Percentiles rank a stretch among this genome's conserved stretches.
These are phyloP conservation scores for Ceratocystis albifundus DNA, from an alignment of 2,329 filamentous ascomycete species.

Conservation along the genomic window DNA sequence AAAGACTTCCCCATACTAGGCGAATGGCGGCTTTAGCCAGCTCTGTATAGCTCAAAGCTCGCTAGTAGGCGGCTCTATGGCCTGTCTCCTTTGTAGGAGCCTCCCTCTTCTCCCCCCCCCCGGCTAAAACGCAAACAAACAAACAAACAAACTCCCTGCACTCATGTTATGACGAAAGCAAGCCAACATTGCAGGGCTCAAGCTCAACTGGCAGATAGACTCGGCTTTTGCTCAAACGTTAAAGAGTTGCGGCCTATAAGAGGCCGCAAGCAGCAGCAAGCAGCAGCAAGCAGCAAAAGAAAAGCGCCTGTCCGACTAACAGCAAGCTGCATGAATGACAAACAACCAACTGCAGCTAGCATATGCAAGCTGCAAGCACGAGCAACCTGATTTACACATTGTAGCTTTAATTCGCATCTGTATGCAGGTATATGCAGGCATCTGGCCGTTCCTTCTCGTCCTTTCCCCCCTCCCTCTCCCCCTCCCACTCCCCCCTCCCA, in stretches of 20 bases:
- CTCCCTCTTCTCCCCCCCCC: background rate
- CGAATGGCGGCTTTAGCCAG: background rate
- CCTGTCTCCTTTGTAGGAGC: background rate
- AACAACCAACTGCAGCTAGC: background rate
- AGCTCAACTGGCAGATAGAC: background rate
- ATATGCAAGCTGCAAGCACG: background rate
- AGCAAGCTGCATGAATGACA: conserved; percentile 3
- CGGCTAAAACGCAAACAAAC: background rate
- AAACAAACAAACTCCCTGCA: background rate
- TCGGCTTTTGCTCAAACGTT: background rate
- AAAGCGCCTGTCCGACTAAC: background rate
- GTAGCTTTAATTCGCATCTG: conserved; percentile 9
- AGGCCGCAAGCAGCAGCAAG: background rate
- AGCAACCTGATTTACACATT: conserved; percentile 1
- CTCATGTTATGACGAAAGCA: background rate
- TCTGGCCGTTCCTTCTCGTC: background rate
- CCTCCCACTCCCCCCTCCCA: too few relatives aligned
- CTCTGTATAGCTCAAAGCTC: background rate
- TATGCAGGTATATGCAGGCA: background rate
- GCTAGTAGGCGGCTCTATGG: background rate
- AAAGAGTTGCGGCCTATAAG: background rate
- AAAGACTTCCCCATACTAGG: too few relatives aligned
- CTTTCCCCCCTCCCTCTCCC: background rate
- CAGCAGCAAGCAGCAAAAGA: background rate
- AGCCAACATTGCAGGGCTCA: background rate